Conservation (phyloP, 2,329 filamentous ascomycete species). For the Pestalotiopsis sp. region DNA sequence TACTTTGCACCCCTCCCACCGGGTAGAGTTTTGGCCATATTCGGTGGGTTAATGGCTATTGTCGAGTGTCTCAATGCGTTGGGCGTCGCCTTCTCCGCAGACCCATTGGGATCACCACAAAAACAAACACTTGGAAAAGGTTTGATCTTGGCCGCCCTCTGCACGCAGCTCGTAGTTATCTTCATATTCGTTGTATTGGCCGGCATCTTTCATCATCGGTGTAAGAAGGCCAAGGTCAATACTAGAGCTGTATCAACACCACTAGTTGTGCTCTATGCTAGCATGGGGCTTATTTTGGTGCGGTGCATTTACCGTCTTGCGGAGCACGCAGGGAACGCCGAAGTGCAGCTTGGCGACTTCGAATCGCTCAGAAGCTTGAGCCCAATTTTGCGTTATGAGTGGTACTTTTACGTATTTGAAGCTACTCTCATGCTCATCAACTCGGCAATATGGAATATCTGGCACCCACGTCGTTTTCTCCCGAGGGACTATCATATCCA, state of each 20-base stretch:
- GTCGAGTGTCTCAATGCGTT: slow-evolving; percentile 49
- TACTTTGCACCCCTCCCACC: slow-evolving; percentile 56
- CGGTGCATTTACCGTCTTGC: slow-evolving; percentile 52
- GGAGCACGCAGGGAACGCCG: slow-evolving; percentile 40
- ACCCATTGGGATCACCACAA: slow-evolving; percentile 29
- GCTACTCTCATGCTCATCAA: slow-evolving; percentile 44
- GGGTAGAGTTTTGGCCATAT: slow-evolving; percentile 44
- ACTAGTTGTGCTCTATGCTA: slow-evolving; percentile 43
- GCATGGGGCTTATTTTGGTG: slow-evolving; percentile 43
- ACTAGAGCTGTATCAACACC: slow-evolving; percentile 19
- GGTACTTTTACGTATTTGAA: slow-evolving; percentile 50
- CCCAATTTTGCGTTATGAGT: slow-evolving; percentile 44
- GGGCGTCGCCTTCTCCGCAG: slow-evolving; percentile 42
- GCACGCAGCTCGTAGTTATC: slow-evolving; percentile 50
- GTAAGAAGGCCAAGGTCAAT: slow-evolving; percentile 19
- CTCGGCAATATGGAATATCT: slow-evolving; percentile 42
- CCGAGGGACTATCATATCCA: slow-evolving; percentile 40
- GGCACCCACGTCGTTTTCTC: slow-evolving; percentile 43
- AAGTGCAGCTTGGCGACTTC: slow-evolving; percentile 32
- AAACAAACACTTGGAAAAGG: slow-evolving; percentile 35
- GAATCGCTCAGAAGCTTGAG: slow-evolving; percentile 28
- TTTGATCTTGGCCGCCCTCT: slow-evolving; percentile 43
- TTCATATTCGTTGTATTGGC: slow-evolving; percentile 45
- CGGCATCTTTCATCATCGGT: slow-evolving; percentile 44
- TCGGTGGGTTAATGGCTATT: slow-evolving; percentile 45